Percentiles rank a stretch among this genome's conserved stretches.
Conservation (phyloP, 495 filamentous ascomycete genomes). For the Neurospora africana region DNA sequence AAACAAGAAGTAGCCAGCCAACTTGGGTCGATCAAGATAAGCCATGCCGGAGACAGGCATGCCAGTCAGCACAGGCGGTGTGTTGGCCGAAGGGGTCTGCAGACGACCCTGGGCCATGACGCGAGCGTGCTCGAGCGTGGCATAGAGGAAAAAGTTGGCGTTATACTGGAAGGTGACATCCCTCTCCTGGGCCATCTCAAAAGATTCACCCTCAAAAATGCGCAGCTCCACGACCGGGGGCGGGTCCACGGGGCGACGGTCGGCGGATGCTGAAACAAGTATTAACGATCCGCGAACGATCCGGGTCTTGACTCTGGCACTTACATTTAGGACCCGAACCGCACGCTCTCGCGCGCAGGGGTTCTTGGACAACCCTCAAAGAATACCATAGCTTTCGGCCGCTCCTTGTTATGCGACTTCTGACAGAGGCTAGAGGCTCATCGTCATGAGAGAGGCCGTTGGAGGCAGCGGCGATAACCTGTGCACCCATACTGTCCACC, state of each 20-base stretch:
- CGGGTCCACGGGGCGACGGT: conserved; percentile 92
- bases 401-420: conserved; percentile 57
- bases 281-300: conserved; percentile 9
- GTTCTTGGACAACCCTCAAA: conserved; percentile 85
- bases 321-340: conserved; percentile 90
- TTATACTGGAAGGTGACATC: conserved; percentile 90
- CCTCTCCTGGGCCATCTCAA: conserved; percentile 48
- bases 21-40: conserved; percentile 82
- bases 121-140: conserved; percentile 80
- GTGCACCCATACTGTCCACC: conserved; percentile 19
- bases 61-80: conserved; percentile 81
- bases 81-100: conserved; percentile 48
- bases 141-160: conserved; percentile 96
- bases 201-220: conserved; percentile 67
- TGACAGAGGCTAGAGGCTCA: conserved; percentile 8
- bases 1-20: conserved; percentile 96
- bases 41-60: conserved; percentile 95
- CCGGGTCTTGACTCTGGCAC: conserved; percentile 19
- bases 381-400: conserved; percentile 74
- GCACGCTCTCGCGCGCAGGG: conserved; percentile 89
- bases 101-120: conserved; percentile 75
- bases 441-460: conserved; percentile 18
- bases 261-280: conserved; percentile 62
- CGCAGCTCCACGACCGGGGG: conserved; percentile 92
- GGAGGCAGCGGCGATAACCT: conserved; percentile 16